Evolutionary conservation across 2,329 filamentous ascomycete species (phyloP), one percentile per base, ranked within the genome.

Genomic region (Aspergillus latus): DNA sequence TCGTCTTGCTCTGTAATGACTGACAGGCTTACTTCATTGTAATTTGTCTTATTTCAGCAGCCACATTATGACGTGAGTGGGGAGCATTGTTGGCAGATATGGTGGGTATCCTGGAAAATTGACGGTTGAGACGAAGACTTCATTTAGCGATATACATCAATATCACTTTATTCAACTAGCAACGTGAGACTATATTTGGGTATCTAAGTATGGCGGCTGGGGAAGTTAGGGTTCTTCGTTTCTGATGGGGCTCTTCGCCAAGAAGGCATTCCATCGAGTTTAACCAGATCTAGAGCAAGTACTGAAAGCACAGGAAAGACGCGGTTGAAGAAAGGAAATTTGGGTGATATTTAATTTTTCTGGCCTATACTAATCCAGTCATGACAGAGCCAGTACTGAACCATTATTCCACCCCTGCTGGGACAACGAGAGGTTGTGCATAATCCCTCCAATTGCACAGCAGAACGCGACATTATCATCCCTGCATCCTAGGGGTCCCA

Each of bases 261-360:
- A 34, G 32, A 28, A 16, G 28, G 34, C 15, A 44, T 44, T 15
- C 13, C n/a, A 15, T 36, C 11, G 29, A 28, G 26, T 28, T 5
- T 28, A 5, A 28, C 26, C 26, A 28, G 26, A 28, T 10, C 42
- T 32, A 21, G 39, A 42, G 34, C 46, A 13, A n/a, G n/a, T n/a
- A n/a, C 28, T 32, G 16, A 21, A 28, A 43, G n/a, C 9, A 11
- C 40, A 29, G 26, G 21, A 16, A 11, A 39, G 8, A 34, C 26
- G 16, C 15, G 15, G 5, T 43, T 46, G 57, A 59, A 63, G 50
- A 65, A 60, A 54, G 40, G 46, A 52, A 63, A 64, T 62, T 28
- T 60, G 64, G 59, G 64, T 69, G 66, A 64, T 65, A 66, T 69
- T 67, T 65, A 57, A 67, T 64, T 66, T 65, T 64, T 59, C 65